phyloP scores from a whole-genome alignment of 2,329 filamentous ascomycete genomes.

The Ceratocystis huliohia region DNA sequence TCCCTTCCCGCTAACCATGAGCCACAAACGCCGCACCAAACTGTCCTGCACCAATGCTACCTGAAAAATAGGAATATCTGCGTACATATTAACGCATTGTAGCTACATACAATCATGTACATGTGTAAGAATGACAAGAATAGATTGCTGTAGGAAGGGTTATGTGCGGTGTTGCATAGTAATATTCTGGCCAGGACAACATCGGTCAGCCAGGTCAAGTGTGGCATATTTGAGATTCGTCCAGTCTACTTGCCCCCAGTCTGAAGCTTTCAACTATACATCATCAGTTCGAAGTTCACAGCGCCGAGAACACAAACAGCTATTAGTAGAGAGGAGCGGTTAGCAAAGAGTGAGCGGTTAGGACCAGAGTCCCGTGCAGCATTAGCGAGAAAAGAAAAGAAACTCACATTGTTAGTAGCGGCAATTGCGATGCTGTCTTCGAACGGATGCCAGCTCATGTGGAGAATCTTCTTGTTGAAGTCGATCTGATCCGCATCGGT shows the following conservation, averaged over 20 bases:
- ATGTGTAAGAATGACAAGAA: constrained; percentile 1
- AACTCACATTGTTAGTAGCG: constrained; percentile 94
- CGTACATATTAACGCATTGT: not conserved
- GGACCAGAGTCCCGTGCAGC: too few species aligned
- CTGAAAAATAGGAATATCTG: not conserved
- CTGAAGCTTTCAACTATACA: not conserved
- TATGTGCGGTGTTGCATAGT: constrained; percentile 19
- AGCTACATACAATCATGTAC: constrained; percentile 1
- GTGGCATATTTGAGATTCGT: not conserved
- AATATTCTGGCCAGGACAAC: not conserved
- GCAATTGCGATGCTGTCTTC: constrained; percentile 99
- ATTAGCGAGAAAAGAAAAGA: not conserved
- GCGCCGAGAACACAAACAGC: constrained; percentile 68
- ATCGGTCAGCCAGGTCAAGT: not conserved
- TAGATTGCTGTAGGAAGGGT: constrained; percentile 11
- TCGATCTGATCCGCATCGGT: constrained; percentile 98
- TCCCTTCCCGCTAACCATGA: not conserved
- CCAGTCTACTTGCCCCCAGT: constrained; percentile 4
- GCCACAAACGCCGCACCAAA: not conserved
- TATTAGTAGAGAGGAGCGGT: constrained; percentile 28
- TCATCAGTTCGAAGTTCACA: constrained; percentile 34
- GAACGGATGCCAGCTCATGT: constrained; percentile 99
- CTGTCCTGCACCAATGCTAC: not conserved
- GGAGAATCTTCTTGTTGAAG: constrained; percentile 99
- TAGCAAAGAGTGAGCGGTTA: not conserved